phyloP scores from a whole-genome alignment of 2,329 filamentous ascomycete species.

The Verticillium isaacii region DNA sequence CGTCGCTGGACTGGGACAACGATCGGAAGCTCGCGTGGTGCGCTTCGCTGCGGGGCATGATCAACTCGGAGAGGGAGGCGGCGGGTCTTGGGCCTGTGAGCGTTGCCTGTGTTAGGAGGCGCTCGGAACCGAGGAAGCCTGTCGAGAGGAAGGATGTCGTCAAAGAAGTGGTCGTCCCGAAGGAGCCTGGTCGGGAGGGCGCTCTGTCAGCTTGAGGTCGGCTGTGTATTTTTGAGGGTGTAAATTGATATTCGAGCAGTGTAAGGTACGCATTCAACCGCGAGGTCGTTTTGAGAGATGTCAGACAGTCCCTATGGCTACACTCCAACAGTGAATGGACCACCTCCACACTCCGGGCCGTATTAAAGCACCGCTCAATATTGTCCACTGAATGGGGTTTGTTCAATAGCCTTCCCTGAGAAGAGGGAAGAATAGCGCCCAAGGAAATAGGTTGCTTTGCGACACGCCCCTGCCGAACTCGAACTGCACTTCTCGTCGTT shows the following conservation, averaged over 20 bases:
- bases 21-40: conserved; percentile 31
- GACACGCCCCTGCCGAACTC: no score
- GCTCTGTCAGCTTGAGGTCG: not conserved
- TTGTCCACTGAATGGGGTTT: no score
- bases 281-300: no score
- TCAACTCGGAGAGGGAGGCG: conserved; percentile 16
- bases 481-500: no score
- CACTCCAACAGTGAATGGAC: no score
- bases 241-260: not conserved
- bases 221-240: not conserved
- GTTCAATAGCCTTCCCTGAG: no score
- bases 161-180: not conserved
- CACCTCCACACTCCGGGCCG: no score
- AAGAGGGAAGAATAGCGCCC: no score
- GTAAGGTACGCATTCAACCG: no score
- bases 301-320: no score
- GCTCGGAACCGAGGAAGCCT: not conserved
- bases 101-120: not conserved
- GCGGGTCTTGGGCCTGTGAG: not conserved
- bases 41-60: conserved; percentile 18
- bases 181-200: not conserved
- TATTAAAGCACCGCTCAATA: no score
- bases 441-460: no score
- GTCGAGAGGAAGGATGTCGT: not conserved
- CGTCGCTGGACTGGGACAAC: conserved; percentile 22